Evolutionary conservation across 2,329 filamentous ascomycete species (phyloP), one percentile per base, ranked within the genome.

Genomic region (Daldinia sp.): DNA sequence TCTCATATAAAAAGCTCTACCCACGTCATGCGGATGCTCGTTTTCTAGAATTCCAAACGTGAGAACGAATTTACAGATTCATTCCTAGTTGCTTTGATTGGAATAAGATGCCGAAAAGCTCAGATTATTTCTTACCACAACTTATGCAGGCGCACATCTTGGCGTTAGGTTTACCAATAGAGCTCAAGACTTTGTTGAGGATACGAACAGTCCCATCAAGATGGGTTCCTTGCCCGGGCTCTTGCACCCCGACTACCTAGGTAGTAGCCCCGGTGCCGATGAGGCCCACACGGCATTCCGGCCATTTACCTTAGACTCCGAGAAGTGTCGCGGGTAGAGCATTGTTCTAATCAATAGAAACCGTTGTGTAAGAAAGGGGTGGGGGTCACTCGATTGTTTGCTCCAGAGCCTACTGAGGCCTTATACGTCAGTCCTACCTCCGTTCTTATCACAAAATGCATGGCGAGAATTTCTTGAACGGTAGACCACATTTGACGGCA

Each of bases 301-400:
- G 44, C 23, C 44, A 26, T 9, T 28, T 10, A 15, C 13, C 12
- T 28, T 15, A 7, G 26, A 48, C 44, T n/a, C 44, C 23, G 23
- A 10, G 23, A 23, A 7, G 13, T 15, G 6, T 48, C 5, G 13
- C 5, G 12, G 44, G 13, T 9, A 7, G 13, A 28, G 13, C 20
- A 48, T 4, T 2, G 13, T 6, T 12, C 44, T 28, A n/a, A 26
- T 48, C 20, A 6, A 4, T 15, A 48, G 23, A 10, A 48, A 28
- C 10, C 23, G 23, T 28, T 12, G 12, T 4, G 12, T 39, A 13
- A 13, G 44, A 23, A 26, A 28, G 12, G 23, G 12, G 23, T 28
- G 44, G 44, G 23, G 44, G 44, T 48, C 44, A 28, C 23, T 28
- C 12, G 13, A 28, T 48, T 48, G 44, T 48, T 48, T 48, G 44